Percentiles rank a stretch among this genome's conserved stretches.
These are phyloP conservation scores for Diutina rugosa DNA, from an alignment of 1,139 yeast genomes.

Conservation along the genomic window DNA sequence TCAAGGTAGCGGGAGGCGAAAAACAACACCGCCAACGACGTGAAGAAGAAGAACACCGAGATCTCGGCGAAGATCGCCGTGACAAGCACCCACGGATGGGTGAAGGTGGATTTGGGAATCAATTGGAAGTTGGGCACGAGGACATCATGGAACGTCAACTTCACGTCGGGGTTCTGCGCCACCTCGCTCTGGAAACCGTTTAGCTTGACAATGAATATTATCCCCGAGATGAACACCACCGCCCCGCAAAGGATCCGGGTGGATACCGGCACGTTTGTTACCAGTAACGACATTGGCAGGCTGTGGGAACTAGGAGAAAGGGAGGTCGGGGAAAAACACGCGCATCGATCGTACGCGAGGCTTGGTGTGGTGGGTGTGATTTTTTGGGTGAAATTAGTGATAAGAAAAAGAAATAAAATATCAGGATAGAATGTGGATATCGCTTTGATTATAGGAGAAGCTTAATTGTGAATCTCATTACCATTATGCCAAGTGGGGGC, in stretches of 20 bases:
- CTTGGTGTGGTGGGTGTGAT: too few species aligned
- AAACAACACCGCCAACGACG: conserved; percentile 37
- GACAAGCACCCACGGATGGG: conserved; percentile 66
- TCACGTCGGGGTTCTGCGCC: background rate
- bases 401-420: too few species aligned
- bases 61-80: conserved; percentile 66
- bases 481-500: too few species aligned
- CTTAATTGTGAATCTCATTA: too few species aligned
- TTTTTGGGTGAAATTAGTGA: too few species aligned
- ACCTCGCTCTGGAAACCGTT: background rate
- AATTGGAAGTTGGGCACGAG: conserved; percentile 54
- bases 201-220: conserved; percentile 1
- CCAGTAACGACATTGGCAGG: background rate
- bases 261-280: background rate
- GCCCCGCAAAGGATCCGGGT: background rate
- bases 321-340: background rate
- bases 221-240: background rate
- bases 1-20: conserved; percentile 41
- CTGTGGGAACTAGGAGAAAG: background rate
- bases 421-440: too few species aligned
- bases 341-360: background rate
- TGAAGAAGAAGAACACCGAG: conserved; percentile 33
- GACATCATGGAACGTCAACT: conserved; percentile 13
- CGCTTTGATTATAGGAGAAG: too few species aligned
- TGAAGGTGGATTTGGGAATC: conserved; percentile 49